phyloP scores from a whole-genome alignment of 495 filamentous ascomycete species.

The Aspergillus steynii region DNA sequence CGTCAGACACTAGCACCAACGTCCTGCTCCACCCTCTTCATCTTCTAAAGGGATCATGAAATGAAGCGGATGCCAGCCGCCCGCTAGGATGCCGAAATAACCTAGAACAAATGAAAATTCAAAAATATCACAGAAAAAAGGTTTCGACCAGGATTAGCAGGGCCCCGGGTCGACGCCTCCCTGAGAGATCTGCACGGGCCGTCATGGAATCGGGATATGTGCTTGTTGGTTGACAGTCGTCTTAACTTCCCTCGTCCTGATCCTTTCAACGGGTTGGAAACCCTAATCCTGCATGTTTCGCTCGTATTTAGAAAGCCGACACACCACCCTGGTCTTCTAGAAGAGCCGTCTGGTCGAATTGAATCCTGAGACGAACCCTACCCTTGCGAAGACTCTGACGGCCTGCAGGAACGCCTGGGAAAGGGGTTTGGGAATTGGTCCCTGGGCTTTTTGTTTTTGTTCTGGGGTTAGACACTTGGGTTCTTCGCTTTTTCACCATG shows the following conservation, averaged over 20 bases:
- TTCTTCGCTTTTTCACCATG: conserved; percentile 3
- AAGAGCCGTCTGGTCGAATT: not conserved
- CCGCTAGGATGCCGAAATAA: not conserved
- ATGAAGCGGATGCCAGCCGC: not conserved
- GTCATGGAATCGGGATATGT: not conserved
- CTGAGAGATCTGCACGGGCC: not conserved
- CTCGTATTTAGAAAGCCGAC: not conserved
- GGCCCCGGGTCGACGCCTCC: not conserved
- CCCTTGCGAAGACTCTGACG: not conserved
- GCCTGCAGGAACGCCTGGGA: not conserved
- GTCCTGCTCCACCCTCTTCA: not conserved
- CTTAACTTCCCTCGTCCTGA: not conserved
- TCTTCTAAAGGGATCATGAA: not conserved
- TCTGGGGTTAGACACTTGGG: not conserved
- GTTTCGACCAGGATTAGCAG: not conserved
- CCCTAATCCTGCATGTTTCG: not conserved
- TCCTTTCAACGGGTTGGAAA: not conserved
- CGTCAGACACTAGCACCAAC: not conserved
- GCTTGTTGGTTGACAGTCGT: not conserved
- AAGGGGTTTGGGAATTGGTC: not conserved
- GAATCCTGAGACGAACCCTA: no score
- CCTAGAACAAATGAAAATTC: not conserved
- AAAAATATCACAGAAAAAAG: not conserved
- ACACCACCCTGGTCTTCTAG: not conserved
- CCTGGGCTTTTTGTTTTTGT: not conserved